Evolutionary conservation across 1,139 yeast species (phyloP), one percentile per base, ranked within the genome.

Genomic region (Hyphopichia khmerensis): DNA sequence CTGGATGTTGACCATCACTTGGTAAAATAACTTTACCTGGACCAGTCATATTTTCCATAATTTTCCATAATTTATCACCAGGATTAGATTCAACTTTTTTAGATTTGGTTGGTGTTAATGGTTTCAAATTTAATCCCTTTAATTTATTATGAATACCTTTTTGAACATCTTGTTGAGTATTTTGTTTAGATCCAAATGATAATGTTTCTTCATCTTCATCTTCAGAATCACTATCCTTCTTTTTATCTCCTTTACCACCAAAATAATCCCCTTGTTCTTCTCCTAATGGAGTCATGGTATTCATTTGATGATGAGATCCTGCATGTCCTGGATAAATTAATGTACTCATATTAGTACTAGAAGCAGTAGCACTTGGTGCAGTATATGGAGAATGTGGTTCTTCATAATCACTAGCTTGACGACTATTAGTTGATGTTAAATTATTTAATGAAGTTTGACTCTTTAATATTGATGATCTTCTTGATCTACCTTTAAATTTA

Each of bases 11-110:
- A 9, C 58, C 66, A 13, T 75, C 68, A 26, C 81, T 69, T 7
- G 98, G 98, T 48, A 71, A 62, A 38, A 93, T 86, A 16, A 84
- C 88, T 51, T 76, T 77, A 41, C 96, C 98, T 14, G 85, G 80
- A 15, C 95, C 93, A 3, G 96, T 87, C 73, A 90, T 76, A 49
- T 77, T 75, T 51, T 79, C 78, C 99, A 93, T 93, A 35, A 86
- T 81, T 39, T 81, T 79, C 98, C 98, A 93, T 49, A 93, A 71
- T 47, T 71, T 75, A 48, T 79, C 80, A 24, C 85, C 85, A 2
- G 78, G 64, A 29, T 59, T 48, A 45, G 39, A 29, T 19, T 41
- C 43, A 13, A 50, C 48, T 39, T 48, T 55, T 48, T 46, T 51
- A 18, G 48, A 15, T 32, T 7, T 4, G 17, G 21, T 3, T 16